These are phyloP conservation scores for Leccinellum rugosiceps DNA, from an alignment of 768 basidiomycete genomes.

Conservation along the genomic window DNA sequence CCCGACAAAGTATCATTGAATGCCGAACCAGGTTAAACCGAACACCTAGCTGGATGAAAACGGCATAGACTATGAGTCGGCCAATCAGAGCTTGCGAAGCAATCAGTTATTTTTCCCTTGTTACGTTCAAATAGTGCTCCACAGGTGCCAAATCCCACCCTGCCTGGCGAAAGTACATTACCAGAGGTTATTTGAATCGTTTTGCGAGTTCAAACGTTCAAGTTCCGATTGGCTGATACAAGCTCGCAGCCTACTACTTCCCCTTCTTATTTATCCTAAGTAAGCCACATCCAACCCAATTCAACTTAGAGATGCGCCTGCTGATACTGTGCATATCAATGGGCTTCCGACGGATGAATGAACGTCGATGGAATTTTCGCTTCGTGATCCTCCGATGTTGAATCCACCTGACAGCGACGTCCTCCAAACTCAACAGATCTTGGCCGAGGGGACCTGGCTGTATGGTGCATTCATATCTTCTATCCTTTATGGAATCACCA, in stretches of 20 bases:
- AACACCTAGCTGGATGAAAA: no score
- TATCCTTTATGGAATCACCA: slow-evolving; percentile 28
- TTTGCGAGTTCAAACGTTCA: no score
- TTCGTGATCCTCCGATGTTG: slow-evolving; percentile 14
- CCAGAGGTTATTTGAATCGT: not conserved
- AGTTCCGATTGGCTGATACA: not conserved
- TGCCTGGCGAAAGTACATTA: not conserved
- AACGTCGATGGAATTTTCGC: not conserved
- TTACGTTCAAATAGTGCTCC: not conserved
- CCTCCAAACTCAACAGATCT: slow-evolving; percentile 13
- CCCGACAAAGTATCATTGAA: not conserved
- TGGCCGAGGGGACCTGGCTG: slow-evolving; percentile 28
- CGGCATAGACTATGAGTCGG: no score
- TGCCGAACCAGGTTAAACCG: no score
- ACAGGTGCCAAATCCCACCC: not conserved
- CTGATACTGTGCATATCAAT: not conserved
- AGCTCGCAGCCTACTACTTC: not conserved
- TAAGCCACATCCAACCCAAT: not conserved
- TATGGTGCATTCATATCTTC: slow-evolving; percentile 29
- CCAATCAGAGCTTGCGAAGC: not conserved
- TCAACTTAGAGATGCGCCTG: not conserved
- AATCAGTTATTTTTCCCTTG: not conserved
- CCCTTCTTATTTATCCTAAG: not conserved
- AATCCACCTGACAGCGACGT: slow-evolving; percentile 1
- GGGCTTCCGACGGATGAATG: not conserved